Base-by-base conservation (phyloP, 495 filamentous ascomycete genomes). In the Penicillium paradoxum region DNA sequence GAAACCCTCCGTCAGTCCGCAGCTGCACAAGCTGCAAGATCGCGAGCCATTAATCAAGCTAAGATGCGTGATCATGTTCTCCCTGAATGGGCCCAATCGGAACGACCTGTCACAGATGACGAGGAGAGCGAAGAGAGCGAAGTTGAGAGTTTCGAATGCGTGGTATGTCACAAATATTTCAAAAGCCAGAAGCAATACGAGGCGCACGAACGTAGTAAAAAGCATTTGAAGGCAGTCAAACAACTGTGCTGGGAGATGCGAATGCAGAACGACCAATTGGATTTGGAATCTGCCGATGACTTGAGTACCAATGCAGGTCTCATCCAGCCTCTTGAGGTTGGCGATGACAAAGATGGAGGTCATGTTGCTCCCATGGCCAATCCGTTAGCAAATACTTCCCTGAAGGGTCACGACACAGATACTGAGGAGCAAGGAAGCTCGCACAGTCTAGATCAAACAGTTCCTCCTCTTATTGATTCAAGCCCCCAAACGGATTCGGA, bases 161-260 rank as follows among this genome's bases (percentile, higher is more conserved):
- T 97, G 45, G 87, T 88, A 18, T 99, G 93, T 65, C 79, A 82
- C 60, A 99, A 99, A 71, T 85, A 59, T 3, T 99, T 97, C 76
- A 95, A 95, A 65, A 96, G 90, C 51, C 85, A 96, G 63, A 88
- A 87, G 58, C 93, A 97, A 59, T 92, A 84, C 54, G 83, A 91
- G 63, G 83, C 87, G n/a, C 93, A 99, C 62, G 92, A 97, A 71
- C 88, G 85, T 69, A 96, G 91, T 73, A 97, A 95, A 64, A 97
- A 97, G 65, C 93, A 99, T 62, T 61, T 83, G 39, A 96, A 95
- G 63, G 87, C 88, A 3, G 79, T 96, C 5, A 83, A 89, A 54
- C 80, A 89, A 55, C 67, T 99, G 32, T 82, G 80, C 59, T 76
- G 83, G 60, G 84, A 92, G 67, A 97, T 99, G 92, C 79, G 74